Evolutionary conservation across 2,329 filamentous ascomycete genomes (phyloP).

Genomic region (Acrodontium crateriforme): DNA sequence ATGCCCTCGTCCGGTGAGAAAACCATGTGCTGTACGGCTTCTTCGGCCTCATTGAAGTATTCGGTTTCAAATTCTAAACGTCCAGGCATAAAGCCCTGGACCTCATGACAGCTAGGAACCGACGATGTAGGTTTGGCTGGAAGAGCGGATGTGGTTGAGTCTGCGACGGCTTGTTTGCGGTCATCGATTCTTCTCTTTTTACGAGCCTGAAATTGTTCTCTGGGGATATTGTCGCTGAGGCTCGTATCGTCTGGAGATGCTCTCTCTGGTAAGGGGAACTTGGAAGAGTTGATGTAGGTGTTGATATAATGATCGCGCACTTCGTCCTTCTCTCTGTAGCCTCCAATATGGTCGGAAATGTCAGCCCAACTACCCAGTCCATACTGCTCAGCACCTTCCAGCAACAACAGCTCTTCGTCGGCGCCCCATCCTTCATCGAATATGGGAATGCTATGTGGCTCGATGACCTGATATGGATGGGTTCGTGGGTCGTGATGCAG

Average conservation of each 20-base stretch:
- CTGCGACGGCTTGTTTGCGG: conserved; percentile 52
- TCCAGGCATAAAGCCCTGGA: conserved; percentile 97
- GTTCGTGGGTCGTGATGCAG: conserved; percentile 75
- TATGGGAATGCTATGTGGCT: conserved; percentile 96
- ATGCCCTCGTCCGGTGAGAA: conserved; percentile 93
- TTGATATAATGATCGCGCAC: conserved; percentile 87
- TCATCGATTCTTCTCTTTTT: conserved; percentile 93
- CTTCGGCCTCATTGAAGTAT: conserved; percentile 94
- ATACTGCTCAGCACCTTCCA: conserved; percentile 93
- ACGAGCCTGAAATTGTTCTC: conserved; percentile 82
- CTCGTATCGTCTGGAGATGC: conserved; percentile 71
- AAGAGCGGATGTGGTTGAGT: conserved; percentile 60
- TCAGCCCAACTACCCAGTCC: conserved; percentile 95
- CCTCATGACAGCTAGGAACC: conserved; percentile 92
- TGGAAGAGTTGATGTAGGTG: conserved; percentile 70
- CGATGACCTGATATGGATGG: conserved; percentile 85
- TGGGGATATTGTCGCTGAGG: conserved; percentile 64
- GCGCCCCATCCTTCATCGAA: conserved; percentile 93
- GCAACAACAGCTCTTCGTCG: conserved; percentile 82
- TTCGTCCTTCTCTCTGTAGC: conserved; percentile 87
- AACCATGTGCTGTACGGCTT: conserved; percentile 95
- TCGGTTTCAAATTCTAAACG: conserved; percentile 95
- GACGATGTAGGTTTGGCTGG: conserved; percentile 85
- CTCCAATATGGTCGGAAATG: conserved; percentile 94
- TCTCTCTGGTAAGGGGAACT: conserved; percentile 75